A percentile compares a stretch with the other conserved stretches of the same genome.
Conservation (phyloP, 345 rosid species). For the Syzygium grande region DNA sequence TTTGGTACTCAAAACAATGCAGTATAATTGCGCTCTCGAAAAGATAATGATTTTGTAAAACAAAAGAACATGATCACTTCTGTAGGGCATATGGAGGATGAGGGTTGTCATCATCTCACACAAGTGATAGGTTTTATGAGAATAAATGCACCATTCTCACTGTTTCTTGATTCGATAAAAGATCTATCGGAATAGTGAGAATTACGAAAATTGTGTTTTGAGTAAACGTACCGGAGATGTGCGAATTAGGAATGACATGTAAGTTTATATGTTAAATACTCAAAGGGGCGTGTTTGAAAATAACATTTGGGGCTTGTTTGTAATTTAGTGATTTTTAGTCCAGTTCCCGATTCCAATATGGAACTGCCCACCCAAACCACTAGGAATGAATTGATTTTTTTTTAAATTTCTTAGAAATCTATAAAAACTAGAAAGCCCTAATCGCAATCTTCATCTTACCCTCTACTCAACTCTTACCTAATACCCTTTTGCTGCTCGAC, state of each 20-base stretch:
- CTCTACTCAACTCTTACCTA: no score
- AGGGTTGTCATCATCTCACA: not conserved
- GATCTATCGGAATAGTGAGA: not conserved
- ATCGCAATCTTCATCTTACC: no score
- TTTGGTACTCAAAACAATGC: not conserved
- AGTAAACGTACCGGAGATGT: not conserved
- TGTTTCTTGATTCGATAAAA: not conserved
- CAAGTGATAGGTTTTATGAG: not conserved
- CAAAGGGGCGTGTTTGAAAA: not conserved
- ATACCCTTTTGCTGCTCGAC: no score
- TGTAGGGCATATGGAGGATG: not conserved
- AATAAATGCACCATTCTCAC: not conserved
- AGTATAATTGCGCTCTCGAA: not conserved
- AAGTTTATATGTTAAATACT: not conserved
- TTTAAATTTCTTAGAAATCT: no score
- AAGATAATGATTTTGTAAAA: not conserved
- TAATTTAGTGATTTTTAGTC: no score
- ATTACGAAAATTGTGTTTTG: not conserved
- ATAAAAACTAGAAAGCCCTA: no score
- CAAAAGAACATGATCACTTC: not conserved
- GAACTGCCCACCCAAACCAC: no score
- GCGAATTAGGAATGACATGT: not conserved
- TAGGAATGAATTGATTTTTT: no score
- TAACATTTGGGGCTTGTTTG: not conserved
- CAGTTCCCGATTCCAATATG: no score